Percentiles rank a stretch among this genome's conserved stretches.
phyloP scores from a whole-genome alignment of 139 green algal genomes.

The Klebsormidium nitens region DNA sequence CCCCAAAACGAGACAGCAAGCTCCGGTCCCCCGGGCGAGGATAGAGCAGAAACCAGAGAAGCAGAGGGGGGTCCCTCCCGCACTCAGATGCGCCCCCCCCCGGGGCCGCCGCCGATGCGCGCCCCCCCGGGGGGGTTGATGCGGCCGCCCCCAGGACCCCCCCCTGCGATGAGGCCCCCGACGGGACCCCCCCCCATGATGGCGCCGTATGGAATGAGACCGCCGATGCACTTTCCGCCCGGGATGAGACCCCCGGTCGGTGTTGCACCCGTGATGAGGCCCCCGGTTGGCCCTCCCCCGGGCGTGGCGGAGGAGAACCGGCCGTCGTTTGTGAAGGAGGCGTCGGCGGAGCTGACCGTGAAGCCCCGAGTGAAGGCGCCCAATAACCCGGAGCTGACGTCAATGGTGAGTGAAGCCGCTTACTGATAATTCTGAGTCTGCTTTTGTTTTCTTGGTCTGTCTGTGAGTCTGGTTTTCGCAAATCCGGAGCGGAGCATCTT shows the following conservation, averaged over 20 bases:
- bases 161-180: conserved; percentile 1
- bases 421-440: no score
- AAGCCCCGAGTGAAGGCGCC: conserved; percentile 22
- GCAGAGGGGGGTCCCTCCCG: no score
- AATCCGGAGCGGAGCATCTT: no score
- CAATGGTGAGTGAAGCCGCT: conserved; percentile 36
- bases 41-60: no score
- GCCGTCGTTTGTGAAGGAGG: conserved; percentile 31
- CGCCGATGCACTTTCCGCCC: not conserved
- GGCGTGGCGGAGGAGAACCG: not conserved
- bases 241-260: no score
- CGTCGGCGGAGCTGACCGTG: conserved; percentile 25
- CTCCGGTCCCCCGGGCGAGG: no score
- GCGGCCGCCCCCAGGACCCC: conserved; percentile 17
- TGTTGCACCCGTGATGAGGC: no score
- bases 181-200: not conserved
- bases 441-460: no score
- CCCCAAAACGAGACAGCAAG: no score
- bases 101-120: not conserved
- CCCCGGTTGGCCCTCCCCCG: not conserved
- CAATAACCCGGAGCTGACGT: conserved; percentile 23
- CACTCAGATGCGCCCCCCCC: conserved; percentile 12
- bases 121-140: no score
- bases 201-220: no score
- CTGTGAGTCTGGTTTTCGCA: no score